Conservation (phyloP, 1,284 basidiomycete genomes). For the Cystobasidium pallidum region DNA sequence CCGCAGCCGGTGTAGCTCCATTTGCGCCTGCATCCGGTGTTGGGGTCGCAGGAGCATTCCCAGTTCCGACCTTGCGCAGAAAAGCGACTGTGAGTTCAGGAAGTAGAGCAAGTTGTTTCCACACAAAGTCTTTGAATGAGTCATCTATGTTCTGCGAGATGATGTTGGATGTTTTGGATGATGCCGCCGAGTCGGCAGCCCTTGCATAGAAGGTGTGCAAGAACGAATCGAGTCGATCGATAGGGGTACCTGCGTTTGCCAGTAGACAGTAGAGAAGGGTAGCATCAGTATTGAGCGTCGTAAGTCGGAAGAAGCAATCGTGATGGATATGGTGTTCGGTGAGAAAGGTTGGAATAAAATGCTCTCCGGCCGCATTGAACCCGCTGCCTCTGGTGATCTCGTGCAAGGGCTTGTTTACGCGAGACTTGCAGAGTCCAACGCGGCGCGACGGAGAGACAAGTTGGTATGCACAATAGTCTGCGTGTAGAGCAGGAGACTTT, state of each 20-base stretch:
- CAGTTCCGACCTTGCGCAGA: slow-evolving; percentile 21
- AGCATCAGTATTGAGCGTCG: too few species aligned
- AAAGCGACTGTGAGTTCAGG: slow-evolving; percentile 70
- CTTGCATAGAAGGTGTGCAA: slow-evolving; percentile 30
- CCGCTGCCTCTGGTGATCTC: not conserved
- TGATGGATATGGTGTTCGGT: not conserved
- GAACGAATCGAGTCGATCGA: slow-evolving; percentile 32
- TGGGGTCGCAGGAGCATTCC: not conserved
- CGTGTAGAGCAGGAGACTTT: too few species aligned
- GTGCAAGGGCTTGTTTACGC: slow-evolving; percentile 23
- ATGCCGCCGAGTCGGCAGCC: not conserved
- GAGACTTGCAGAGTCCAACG: not conserved
- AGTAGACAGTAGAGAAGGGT: too few species aligned
- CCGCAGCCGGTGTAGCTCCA: not conserved
- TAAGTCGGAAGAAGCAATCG: not conserved
- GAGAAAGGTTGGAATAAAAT: not conserved
- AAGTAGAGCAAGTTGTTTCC: slow-evolving; percentile 73
- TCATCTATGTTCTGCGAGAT: slow-evolving; percentile 69
- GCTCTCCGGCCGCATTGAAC: slow-evolving; percentile 12
- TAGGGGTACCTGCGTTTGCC: slow-evolving; percentile 55
- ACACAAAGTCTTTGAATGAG: slow-evolving; percentile 74
- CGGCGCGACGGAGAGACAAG: not conserved
- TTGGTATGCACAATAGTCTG: not conserved
- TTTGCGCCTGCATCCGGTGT: not conserved
- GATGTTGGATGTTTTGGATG: not conserved